A percentile compares a stretch with the other conserved stretches of the same genome.
Conservation (phyloP, 2,329 filamentous ascomycete species). For the Talaromyces sp. region DNA sequence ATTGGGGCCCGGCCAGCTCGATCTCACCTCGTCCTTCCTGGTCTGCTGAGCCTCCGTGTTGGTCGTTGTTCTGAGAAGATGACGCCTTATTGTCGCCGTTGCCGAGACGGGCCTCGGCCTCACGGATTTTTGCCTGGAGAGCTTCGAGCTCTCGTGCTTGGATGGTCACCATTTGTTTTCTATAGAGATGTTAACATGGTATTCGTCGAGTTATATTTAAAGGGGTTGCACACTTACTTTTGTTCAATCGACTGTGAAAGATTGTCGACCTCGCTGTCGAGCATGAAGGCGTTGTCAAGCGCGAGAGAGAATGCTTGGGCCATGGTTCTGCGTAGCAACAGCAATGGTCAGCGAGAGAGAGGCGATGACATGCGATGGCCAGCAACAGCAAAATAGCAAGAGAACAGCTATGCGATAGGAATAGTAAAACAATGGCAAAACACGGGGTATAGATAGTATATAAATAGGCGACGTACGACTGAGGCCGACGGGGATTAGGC, state of each 20-base stretch:
- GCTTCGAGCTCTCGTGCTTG: slow-evolving; percentile 78
- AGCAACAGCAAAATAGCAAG: not conserved
- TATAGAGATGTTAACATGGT: slow-evolving; percentile 32
- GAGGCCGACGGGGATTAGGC: slow-evolving; percentile 67
- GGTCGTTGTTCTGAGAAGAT: slow-evolving; percentile 14
- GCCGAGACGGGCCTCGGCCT: slow-evolving; percentile 73
- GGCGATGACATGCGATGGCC: not conserved
- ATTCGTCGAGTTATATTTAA: not conserved
- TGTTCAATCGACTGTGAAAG: slow-evolving; percentile 72
- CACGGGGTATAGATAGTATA: not conserved
- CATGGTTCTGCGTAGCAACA: slow-evolving; percentile 60
- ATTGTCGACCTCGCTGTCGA: slow-evolving; percentile 72
- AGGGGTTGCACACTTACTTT: slow-evolving; percentile 57
- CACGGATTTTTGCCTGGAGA: slow-evolving; percentile 76
- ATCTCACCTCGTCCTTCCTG: slow-evolving; percentile 17
- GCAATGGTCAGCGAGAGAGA: not conserved
- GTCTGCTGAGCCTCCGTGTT: slow-evolving; percentile 13
- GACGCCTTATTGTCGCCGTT: slow-evolving; percentile 16
- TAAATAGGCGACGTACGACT: slow-evolving; percentile 63
- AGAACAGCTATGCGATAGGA: not conserved
- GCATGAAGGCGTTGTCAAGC: slow-evolving; percentile 82
- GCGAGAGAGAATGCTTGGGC: slow-evolving; percentile 82
- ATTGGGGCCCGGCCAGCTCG: slow-evolving; percentile 14
- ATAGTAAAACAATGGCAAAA: not conserved
- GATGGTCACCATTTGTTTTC: slow-evolving; percentile 72